Evolutionary conservation across 345 rosid species (phyloP).

Genomic region (Carallia brachiata): DNA sequence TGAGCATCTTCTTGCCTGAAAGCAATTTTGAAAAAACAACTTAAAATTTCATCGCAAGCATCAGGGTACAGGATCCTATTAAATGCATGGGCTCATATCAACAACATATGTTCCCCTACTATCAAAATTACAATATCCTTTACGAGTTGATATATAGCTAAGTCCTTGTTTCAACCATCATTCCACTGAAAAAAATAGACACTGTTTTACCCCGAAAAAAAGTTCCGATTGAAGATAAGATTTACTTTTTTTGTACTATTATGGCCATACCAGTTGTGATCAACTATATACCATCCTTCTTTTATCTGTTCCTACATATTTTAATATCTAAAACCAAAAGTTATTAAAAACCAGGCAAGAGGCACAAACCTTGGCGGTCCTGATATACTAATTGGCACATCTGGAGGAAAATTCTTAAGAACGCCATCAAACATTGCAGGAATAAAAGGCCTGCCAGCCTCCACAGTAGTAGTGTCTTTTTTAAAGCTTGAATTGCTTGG

Average conservation of each 20-base stretch:
- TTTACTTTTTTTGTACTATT: too few relatives aligned
- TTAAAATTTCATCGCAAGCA: conserved; percentile 2
- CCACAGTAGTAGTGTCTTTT: conserved; percentile 43
- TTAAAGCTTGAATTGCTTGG: conserved; percentile 47
- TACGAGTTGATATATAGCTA: too few relatives aligned
- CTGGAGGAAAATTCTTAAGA: conserved; percentile 78
- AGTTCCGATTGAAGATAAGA: too few relatives aligned
- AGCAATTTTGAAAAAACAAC: conserved; percentile 6
- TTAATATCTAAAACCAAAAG: too few relatives aligned
- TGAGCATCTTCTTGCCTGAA: conserved; percentile 99
- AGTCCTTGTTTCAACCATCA: too few relatives aligned
- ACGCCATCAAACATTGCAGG: conserved; percentile 86
- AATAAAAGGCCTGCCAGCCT: conserved; percentile 69
- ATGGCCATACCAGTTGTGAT: too few relatives aligned
- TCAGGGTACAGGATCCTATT: not conserved
- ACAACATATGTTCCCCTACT: not conserved
- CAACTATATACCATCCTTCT: too few relatives aligned
- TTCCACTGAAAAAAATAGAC: too few relatives aligned
- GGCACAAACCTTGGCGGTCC: conserved; percentile 78
- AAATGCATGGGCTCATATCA: not conserved
- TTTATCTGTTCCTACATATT: too few relatives aligned
- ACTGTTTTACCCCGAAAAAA: too few relatives aligned
- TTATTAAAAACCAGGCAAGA: not conserved
- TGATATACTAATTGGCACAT: conserved; percentile 68
- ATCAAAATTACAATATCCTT: too few relatives aligned